A percentile compares a stretch with the other conserved stretches of the same genome.
These are phyloP conservation scores for Starmerella bombi DNA, from an alignment of 805 yeast genomes.

Conservation along the genomic window DNA sequence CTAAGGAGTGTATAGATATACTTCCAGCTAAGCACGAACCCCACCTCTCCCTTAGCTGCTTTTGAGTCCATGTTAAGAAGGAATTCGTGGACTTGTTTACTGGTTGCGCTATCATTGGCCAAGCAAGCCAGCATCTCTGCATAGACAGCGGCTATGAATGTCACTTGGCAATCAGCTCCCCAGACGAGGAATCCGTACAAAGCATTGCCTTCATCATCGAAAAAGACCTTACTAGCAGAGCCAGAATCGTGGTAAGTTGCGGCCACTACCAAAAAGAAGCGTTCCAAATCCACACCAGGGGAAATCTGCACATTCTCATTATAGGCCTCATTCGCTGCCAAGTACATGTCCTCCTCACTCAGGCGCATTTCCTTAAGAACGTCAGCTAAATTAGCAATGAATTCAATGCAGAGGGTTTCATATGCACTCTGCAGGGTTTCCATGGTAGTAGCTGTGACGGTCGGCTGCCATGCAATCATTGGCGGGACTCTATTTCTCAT, in stretches of 20 bases:
- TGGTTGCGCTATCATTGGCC: constrained; percentile 25
- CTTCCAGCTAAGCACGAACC: constrained; percentile 29
- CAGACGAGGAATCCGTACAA: constrained; percentile 73
- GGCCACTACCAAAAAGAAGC: constrained; percentile 66
- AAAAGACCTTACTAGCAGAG: constrained; percentile 42
- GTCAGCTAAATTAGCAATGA: constrained; percentile 29
- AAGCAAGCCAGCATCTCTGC: constrained; percentile 68
- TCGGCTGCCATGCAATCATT: constrained; percentile 11
- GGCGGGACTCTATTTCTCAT: constrained; percentile 26
- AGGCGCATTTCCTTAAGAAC: constrained; percentile 30
- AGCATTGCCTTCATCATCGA: constrained; percentile 55
- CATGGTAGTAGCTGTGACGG: constrained; percentile 6
- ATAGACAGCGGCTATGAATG: constrained; percentile 65
- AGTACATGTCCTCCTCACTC: constrained; percentile 29
- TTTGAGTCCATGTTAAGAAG: constrained; percentile 30
- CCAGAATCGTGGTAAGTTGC: constrained; percentile 55
- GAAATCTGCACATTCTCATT: constrained; percentile 6
- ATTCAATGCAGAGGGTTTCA: constrained; percentile 21
- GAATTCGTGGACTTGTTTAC: constrained; percentile 35
- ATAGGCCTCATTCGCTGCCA: constrained; percentile 20
- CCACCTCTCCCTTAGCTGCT: no score
- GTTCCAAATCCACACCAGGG: constrained; percentile 71
- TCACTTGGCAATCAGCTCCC: constrained; percentile 70
- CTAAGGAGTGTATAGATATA: constrained; percentile 13
- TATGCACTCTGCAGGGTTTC: constrained; percentile 17